phyloP scores from a whole-genome alignment of 2,329 filamentous ascomycete species.

The Arthrobotrys iridis region DNA sequence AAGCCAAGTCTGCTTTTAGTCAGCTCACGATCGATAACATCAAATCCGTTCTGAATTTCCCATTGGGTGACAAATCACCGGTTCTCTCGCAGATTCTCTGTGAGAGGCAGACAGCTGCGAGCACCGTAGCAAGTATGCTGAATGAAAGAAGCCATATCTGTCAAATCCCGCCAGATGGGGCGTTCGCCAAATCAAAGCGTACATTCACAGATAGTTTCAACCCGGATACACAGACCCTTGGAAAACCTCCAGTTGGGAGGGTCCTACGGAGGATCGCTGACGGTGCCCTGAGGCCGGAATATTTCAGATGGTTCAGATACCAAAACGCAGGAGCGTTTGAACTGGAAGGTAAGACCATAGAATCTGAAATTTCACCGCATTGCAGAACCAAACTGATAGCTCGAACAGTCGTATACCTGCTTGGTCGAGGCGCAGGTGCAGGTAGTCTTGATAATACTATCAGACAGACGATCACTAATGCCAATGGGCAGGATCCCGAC shows the following conservation, averaged over 20 bases:
- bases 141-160: not conserved
- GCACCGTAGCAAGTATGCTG: not conserved
- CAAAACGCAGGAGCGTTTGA: not conserved
- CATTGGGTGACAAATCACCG: not conserved
- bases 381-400: not conserved
- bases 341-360: not conserved
- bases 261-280: not conserved
- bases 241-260: not conserved
- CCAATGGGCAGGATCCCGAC: not conserved
- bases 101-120: not conserved
- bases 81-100: not conserved
- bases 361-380: not conserved
- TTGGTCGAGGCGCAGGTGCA: not conserved
- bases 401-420: conserved; percentile 1
- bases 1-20: not conserved
- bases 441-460: not conserved
- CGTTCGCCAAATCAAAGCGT: not conserved
- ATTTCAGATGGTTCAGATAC: conserved; percentile 2
- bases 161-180: not conserved
- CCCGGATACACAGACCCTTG: not conserved
- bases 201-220: not conserved
- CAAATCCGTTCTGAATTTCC: not conserved
- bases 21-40: not conserved
- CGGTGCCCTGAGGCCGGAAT: not conserved
- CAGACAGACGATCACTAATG: not conserved